These are phyloP conservation scores for Corrigiola litoralis DNA, from an alignment of 179 eudicot genomes.

Conservation along the genomic window DNA sequence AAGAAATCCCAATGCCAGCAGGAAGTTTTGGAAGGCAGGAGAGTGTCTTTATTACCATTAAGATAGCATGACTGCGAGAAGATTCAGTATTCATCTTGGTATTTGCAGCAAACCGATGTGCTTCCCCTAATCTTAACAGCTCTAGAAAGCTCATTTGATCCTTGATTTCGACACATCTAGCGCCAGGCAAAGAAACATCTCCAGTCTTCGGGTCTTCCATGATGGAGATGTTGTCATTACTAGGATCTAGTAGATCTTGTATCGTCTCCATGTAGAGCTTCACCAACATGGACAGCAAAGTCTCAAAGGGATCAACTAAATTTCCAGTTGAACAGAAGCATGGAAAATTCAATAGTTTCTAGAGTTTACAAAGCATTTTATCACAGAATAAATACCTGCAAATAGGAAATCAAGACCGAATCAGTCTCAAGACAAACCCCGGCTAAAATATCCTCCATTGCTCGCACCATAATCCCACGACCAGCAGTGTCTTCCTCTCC, in stretches of 20 bases:
- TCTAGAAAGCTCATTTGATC: constrained; percentile 70
- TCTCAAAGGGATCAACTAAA: background rate
- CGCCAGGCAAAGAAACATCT: constrained; percentile 84
- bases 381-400: constrained; percentile 49
- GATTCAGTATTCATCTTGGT: constrained; percentile 93
- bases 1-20: background rate
- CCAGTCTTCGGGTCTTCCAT: constrained; percentile 82
- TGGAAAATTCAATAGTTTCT: background rate
- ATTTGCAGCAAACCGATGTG: constrained; percentile 91
- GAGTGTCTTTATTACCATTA: constrained; percentile 48
- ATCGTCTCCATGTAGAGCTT: constrained; percentile 94
- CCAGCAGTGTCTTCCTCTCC: constrained; percentile 84
- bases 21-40: background rate
- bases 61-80: constrained; percentile 91
- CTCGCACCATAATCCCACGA: constrained; percentile 95
- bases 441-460: constrained; percentile 83
- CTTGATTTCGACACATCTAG: constrained; percentile 60
- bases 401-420: constrained; percentile 64
- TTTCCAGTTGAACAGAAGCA: constrained; percentile 6
- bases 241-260: constrained; percentile 83
- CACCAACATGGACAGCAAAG: too few relatives aligned
- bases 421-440: constrained; percentile 60
- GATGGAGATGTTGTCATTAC: constrained; percentile 72
- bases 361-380: background rate
- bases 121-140: constrained; percentile 73